Conservation (phyloP, 1,139 yeast genomes). For the Debaryomyces sp. region DNA sequence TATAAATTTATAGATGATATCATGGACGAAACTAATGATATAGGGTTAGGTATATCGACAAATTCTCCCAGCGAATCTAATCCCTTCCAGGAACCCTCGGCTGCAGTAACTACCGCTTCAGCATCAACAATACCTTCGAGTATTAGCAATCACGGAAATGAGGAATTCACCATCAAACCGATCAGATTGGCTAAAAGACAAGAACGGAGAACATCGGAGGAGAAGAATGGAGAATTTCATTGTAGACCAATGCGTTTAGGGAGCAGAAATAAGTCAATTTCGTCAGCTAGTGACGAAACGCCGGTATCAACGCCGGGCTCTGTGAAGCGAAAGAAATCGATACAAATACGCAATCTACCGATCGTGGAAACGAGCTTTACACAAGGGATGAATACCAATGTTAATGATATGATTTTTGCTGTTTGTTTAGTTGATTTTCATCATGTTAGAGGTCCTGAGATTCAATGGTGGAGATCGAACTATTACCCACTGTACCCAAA, state of each 20-base stretch:
- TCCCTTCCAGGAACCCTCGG: conserved; percentile 1
- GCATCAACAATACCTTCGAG: conserved; percentile 1
- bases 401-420: conserved; percentile 62
- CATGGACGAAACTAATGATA: conserved; percentile 5
- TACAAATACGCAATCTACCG: conserved; percentile 43
- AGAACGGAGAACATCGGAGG: conserved; percentile 11
- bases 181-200: conserved; percentile 37
- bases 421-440: conserved; percentile 92
- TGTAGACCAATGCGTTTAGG: conserved; percentile 38
- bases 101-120: neutral
- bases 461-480: conserved; percentile 87
- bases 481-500: conserved; percentile 43
- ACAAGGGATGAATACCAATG: conserved; percentile 16
- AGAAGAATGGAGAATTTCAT: conserved; percentile 29
- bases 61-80: neutral
- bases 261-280: conserved; percentile 14
- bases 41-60: neutral
- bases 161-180: conserved; percentile 27
- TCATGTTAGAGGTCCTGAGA: conserved; percentile 92
- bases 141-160: neutral
- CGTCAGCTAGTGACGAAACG: conserved; percentile 9
- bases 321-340: conserved; percentile 20
- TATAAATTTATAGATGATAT: conserved; percentile 2
- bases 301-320: conserved; percentile 2
- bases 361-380: conserved; percentile 20